Conservation (phyloP, 164 flowering plant species). For the Vitis rotundifolia region DNA sequence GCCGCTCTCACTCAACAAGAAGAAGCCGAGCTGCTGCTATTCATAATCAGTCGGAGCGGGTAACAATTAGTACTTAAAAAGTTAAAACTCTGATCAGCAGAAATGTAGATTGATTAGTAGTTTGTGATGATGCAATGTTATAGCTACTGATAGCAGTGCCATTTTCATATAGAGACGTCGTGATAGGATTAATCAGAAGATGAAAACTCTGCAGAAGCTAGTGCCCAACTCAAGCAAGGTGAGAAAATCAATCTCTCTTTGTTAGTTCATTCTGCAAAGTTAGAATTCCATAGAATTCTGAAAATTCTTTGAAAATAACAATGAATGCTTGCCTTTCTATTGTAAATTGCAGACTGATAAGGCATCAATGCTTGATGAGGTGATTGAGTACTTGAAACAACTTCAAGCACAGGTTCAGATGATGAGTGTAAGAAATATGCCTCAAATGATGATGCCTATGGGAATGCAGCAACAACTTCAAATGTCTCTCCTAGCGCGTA, state of each 20-base stretch:
- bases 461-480: conserved; percentile 59
- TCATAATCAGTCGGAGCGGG: conserved; percentile 79
- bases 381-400: conserved; percentile 62
- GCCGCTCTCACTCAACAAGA: conserved; percentile 40
- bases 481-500: conserved; percentile 51
- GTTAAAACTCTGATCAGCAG: background rate
- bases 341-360: conserved; percentile 51
- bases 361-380: conserved; percentile 75
- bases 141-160: background rate
- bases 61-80: conserved; percentile 13
- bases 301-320: background rate
- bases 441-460: conserved; percentile 59
- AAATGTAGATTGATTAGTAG: background rate
- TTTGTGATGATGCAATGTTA: background rate
- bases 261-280: background rate
- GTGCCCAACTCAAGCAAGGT: conserved; percentile 79
- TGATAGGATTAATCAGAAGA: conserved; percentile 70
- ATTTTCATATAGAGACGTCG: conserved; percentile 33
- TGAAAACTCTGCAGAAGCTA: conserved; percentile 68
- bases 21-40: conserved; percentile 57
- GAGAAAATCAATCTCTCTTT: background rate
- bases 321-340: background rate
- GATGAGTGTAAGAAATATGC: conserved; percentile 49
- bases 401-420: conserved; percentile 68
- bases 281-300: too few relatives aligned